Evolutionary conservation across 2,329 filamentous ascomycete species (phyloP), one percentile per base, ranked within the genome.

Genomic region (Ophiognomonia clavigignenti-juglandacearum): DNA sequence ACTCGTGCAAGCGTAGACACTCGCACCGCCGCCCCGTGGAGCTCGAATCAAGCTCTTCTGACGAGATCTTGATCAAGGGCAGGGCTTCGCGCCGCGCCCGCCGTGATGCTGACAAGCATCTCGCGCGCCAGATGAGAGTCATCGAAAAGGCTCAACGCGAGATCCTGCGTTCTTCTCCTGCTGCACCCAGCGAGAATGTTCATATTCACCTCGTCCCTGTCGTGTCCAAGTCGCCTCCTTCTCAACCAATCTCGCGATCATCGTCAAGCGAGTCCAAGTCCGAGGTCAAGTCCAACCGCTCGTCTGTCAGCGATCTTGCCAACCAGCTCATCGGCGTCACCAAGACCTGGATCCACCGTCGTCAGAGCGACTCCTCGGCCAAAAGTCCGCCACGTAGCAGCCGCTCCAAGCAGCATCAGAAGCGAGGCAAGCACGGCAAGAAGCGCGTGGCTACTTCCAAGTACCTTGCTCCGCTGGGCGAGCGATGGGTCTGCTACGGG

Each of bases 401-500:
- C 16, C 19, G 34, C 18, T 16, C n/a, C 9, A 18, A 16, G n/a
- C 43, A 43, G 40, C 50, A 52, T 29, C 46, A 52, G 24, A 45
- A 46, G 35, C 38, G 20, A 7, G 46, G 32, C 20, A 52, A 52
- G 39, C 50, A 52, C 18, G 43, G 47, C 14, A 50, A 50, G 41
- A 47, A 47, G 22, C 43, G 29, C 16, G 46, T 45, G 34, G 18
- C 37, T 4, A 11, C 16, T 7, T 43, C 40, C 8, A 34, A 32
- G 14, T 48, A 29, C 24, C 23, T 48, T 4, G 46, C 39, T 20
- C 50, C 50, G 6, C 43, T 52, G 3, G 43, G 40, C 20, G 42
- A 52, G 32, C 46, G 46, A 10, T 63, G 64, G 49, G 65, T 74
- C 18, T 77, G 74, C 56, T 68, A 62, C 34, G 57, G 63, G 22